Evolutionary conservation across 1,284 basidiomycete species (phyloP), one percentile per base, ranked within the genome.

Genomic region (Chalciporus sp.): DNA sequence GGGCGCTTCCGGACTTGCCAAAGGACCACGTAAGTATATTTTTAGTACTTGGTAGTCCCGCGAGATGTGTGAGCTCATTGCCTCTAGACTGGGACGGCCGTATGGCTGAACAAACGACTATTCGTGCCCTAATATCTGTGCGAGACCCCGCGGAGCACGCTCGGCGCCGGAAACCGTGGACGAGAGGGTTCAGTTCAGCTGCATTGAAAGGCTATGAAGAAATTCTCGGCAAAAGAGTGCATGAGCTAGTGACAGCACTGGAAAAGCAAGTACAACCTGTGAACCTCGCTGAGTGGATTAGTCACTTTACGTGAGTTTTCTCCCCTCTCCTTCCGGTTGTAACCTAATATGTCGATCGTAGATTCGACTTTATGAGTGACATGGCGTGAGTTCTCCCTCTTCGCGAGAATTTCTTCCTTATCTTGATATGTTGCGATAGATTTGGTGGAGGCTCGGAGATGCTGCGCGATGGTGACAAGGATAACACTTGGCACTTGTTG

Each of bases 361-460:
- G 84, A 40, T 82, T 79, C 53, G 84, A 86, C 62, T 78, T 86
- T 54, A 84, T 85, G 82, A 80, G 80, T 23, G 82, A 84, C 57
- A 74, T 86, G 68, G 81, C 77, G 82, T 84, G 65, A 64, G 75
- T 72, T 17, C n/a, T 42, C 48, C 46, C 29, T 42, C 16, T 41
- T 27, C 14, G n/a, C 41, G 11, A 41, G 23, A 43, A 33, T 12
- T 26, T 45, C 37, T 42, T 49, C 48, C 35, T 40, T 17, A 43
- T 56, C 57, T 59, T 43, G 56, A 48, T 33, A 35, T 53, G 42
- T 23, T 42, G 43, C 43, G 26, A 17, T 45, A 81, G 80, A 14
- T 82, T 83, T 52, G 79, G 81, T 33, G 80, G 79, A 39, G 79
- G 78, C 10, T 74, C 68, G 3, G 62, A 76, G 27, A 74, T 75